These are phyloP conservation scores for Diplocarpon rosae DNA, from an alignment of 2,329 filamentous ascomycete species.

Conservation along the genomic window DNA sequence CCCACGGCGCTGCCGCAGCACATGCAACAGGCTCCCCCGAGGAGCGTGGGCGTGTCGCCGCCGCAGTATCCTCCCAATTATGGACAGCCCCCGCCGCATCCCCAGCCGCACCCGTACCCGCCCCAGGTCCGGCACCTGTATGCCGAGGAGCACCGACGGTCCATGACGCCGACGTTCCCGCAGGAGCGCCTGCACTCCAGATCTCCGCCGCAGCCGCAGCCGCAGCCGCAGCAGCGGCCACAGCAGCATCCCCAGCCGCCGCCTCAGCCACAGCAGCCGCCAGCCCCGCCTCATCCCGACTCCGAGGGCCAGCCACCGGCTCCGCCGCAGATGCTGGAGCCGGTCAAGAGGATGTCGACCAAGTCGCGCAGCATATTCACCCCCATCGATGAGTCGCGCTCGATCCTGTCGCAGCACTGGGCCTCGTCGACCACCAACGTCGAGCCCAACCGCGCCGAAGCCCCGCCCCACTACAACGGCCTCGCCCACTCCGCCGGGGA, in stretches of 20 bases:
- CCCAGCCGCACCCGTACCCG: constrained; percentile 28
- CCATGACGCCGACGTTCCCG: constrained; percentile 59
- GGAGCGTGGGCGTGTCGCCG: constrained; percentile 24
- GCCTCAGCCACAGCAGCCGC: constrained; percentile 34
- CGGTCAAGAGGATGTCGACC: constrained; percentile 38
- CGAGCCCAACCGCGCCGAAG: constrained; percentile 23
- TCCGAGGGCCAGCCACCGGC: constrained; percentile 34
- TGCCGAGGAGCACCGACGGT: constrained; percentile 65
- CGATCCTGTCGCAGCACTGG: constrained; percentile 76
- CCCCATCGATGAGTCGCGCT: constrained; percentile 86
- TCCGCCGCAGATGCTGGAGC: constrained; percentile 39
- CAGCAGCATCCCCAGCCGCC: constrained; percentile 41
- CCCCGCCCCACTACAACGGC: constrained; percentile 30
- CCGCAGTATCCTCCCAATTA: constrained; percentile 34
- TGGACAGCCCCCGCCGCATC: constrained; percentile 26
- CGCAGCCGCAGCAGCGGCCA: constrained; percentile 39
- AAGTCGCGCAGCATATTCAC: constrained; percentile 77
- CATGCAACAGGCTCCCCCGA: constrained; percentile 28
- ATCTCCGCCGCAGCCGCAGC: constrained; percentile 50
- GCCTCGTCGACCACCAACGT: constrained; percentile 46
- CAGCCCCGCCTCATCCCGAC: constrained; percentile 22
- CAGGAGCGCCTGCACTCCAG: constrained; percentile 43
- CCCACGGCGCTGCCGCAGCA: constrained; percentile 21
- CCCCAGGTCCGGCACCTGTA: constrained; percentile 53
- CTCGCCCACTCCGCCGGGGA: constrained; percentile 58